Conservation (phyloP, 169 alveolate genomes). For the Eimeria maxima region DNA sequence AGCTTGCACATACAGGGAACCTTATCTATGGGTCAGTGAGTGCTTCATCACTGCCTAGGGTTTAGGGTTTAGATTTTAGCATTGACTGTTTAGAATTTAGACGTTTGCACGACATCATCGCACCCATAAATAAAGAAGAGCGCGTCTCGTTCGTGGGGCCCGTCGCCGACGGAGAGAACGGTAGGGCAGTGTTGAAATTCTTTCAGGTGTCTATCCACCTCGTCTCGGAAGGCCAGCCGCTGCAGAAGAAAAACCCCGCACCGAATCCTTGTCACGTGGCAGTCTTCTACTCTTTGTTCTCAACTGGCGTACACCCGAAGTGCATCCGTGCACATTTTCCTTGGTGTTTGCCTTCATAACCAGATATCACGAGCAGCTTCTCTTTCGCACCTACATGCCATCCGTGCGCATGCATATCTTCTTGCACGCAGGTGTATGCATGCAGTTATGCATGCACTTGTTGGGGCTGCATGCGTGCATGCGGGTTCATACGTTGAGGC, state of each 20-base stretch:
- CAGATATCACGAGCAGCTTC: background rate
- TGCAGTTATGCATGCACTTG: background rate
- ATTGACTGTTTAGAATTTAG: background rate
- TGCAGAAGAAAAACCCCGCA: background rate
- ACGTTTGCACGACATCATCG: background rate
- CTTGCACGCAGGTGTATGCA: background rate
- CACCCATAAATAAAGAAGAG: slow-evolving; percentile 40
- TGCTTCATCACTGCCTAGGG: background rate
- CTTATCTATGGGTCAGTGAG: no score
- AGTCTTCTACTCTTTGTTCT: no score
- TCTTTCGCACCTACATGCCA: background rate
- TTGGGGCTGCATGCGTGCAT: background rate
- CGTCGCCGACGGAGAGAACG: slow-evolving; percentile 38
- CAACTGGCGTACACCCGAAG: no score
- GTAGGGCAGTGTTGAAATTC: slow-evolving; percentile 30
- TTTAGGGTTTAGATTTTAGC: background rate
- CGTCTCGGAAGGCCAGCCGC: slow-evolving; percentile 39
- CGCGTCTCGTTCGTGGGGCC: slow-evolving; percentile 71
- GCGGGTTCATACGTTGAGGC: no score
- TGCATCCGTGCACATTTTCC: no score
- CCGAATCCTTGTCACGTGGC: background rate
- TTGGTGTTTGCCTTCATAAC: no score
- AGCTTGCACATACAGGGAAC: no score
- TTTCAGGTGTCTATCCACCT: slow-evolving; percentile 67
- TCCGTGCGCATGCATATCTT: background rate